These are phyloP conservation scores for Gracilaria domingensis DNA, from an alignment of 23 red algal genomes.

Conservation along the genomic window DNA sequence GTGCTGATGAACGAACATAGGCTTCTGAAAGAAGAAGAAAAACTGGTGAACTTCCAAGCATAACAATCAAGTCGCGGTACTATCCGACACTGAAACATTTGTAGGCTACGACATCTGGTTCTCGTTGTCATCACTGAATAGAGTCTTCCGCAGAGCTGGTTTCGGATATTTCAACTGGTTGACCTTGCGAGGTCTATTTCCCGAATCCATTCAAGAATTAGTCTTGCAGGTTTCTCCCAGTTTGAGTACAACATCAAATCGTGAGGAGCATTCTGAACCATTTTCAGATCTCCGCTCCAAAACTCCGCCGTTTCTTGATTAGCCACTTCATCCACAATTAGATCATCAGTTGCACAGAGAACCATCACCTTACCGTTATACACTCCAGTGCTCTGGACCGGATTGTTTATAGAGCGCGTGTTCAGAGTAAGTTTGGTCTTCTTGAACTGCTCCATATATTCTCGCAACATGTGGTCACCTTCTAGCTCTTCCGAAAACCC, in stretches of 20 bases:
- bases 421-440: slow-evolving; percentile 19
- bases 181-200: not conserved
- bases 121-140: not conserved
- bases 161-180: not conserved
- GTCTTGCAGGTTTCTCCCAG: slow-evolving; percentile 38
- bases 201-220: slow-evolving; percentile 57
- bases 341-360: slow-evolving; percentile 59
- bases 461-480: slow-evolving; percentile 34
- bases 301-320: slow-evolving; percentile 69
- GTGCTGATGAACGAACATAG: no score
- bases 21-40: no score
- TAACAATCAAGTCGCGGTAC: no score
- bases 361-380: slow-evolving; percentile 32
- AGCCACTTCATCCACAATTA: slow-evolving; percentile 45
- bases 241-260: slow-evolving; percentile 70
- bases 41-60: no score
- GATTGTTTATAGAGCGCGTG: slow-evolving; percentile 6
- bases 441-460: slow-evolving; percentile 27
- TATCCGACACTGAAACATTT: no score
- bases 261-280: slow-evolving; percentile 58
- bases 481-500: slow-evolving; percentile 48
- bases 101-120: not conserved
- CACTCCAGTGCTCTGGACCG: slow-evolving; percentile 11
- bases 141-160: not conserved
- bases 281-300: slow-evolving; percentile 23